These are phyloP conservation scores for Salix exigua DNA, from an alignment of 345 rosid genomes.

Conservation along the genomic window DNA sequence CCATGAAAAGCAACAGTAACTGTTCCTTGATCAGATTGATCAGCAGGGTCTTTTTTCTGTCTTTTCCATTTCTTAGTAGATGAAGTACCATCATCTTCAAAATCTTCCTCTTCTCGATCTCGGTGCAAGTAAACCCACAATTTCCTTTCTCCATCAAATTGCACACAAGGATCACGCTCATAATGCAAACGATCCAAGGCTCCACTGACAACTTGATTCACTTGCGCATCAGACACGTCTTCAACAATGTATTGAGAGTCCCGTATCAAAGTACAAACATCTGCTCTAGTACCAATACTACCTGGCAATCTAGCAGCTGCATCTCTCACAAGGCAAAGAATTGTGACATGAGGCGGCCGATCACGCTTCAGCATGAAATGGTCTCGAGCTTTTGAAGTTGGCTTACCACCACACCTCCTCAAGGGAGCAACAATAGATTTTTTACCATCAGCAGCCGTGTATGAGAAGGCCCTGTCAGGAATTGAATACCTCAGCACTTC, in stretches of 20 bases:
- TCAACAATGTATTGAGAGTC: slow-evolving; percentile 91
- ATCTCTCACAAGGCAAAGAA: slow-evolving; percentile 96
- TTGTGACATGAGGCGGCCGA: slow-evolving; percentile 98
- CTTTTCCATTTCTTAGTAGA: slow-evolving; percentile 99
- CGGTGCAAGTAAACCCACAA: slow-evolving; percentile 95
- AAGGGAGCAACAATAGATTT: slow-evolving; percentile 95
- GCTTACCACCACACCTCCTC: slow-evolving; percentile 99
- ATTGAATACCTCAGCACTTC: slow-evolving; percentile 89
- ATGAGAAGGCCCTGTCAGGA: slow-evolving; percentile 96
- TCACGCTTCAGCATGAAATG: slow-evolving; percentile 99
- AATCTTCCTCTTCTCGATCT: slow-evolving; percentile 99
- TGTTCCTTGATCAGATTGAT: slow-evolving; percentile 71
- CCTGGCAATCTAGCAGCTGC: slow-evolving; percentile 98
- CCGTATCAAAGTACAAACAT: slow-evolving; percentile 93
- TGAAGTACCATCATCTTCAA: slow-evolving; percentile 99
- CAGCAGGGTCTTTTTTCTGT: slow-evolving; percentile 82
- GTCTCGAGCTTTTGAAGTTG: slow-evolving; percentile 98
- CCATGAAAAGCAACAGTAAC: slow-evolving; percentile 62
- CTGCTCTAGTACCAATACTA: slow-evolving; percentile 99
- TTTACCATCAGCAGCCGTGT: slow-evolving; percentile 97
- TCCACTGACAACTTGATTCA: slow-evolving; percentile 95
- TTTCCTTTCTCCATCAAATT: slow-evolving; percentile 86
- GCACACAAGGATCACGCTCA: slow-evolving; percentile 99
- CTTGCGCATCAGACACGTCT: slow-evolving; percentile 89
- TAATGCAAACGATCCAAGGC: slow-evolving; percentile 98